Evolutionary conservation across 2,329 filamentous ascomycete genomes (phyloP), one percentile per base, ranked within the genome.

Genomic region (Colletotrichum gloeosporioides): DNA sequence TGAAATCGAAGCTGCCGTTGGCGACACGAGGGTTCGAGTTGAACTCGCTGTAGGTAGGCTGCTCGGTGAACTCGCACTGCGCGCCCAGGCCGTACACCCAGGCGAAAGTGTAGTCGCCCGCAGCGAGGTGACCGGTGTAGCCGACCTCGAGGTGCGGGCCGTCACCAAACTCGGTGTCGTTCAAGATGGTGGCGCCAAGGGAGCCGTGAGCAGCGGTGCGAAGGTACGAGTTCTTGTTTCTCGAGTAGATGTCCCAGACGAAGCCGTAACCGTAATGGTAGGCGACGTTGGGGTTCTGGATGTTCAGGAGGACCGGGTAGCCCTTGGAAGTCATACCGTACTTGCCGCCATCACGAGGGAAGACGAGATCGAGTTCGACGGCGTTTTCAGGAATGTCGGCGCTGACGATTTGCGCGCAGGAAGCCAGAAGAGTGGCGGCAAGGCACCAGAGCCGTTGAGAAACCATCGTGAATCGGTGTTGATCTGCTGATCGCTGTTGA

Each of bases 1-100:
- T 64, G 36, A 77, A 77, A n/a, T 75, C 69, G 49, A 77, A 73
- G 64, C 69, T 77, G 57, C 76, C 76, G 44, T 77, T 77, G 64
- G 59, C 62, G 64, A 77, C 64, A 61, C 76, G 73, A 15, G 76
- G 76, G 64, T 73, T 76, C 34, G 69, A 36, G 69, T 72, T 76
- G 67, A 66, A 76, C 36, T 77, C 76, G 73, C 73, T 72, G 68
- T 77, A 75, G 53, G 27, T 49, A 16, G 76, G 76, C 31, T 72
- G 68, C 49, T 77, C 53, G 32, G 63, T 75, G 62, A 77, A 77
- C 39, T 73, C 69, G 74, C 76, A 77, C 44, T 77, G 73, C 15
- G 70, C 55, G 27, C 76, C 66, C 69, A 77, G 67, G 29, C 73
- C 69, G 36, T 77, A 71, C 62, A 74, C 69, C 69, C 69, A 77